Evolutionary conservation across 805 yeast genomes (phyloP), one percentile per base, ranked within the genome.

Genomic region (Candida anglica): DNA sequence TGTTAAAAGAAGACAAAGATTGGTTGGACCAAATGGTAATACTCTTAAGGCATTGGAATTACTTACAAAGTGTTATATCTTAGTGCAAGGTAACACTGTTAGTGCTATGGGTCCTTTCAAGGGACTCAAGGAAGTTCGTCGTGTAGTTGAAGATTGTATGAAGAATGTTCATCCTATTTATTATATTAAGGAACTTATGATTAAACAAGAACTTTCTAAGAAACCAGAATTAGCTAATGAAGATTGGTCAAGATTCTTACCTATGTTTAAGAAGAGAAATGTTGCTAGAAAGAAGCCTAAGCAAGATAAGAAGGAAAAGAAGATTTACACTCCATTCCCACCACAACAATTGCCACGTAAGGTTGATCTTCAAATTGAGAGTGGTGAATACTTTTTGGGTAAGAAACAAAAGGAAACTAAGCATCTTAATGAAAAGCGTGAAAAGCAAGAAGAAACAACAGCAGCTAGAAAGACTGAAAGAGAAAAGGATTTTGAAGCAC

Each of bases 71-170:
- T 93, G 98, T 65, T 93, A 91, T 57, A 85, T 93, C 46, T 71
- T 93, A 40, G 98, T 93, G 6, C 98, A 93, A 66, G 98, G 98
- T 55, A 88, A 84, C 60, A 93, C 98, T 2, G 98, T 93, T 3
- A 78, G 96, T 35, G 91, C 82, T 9, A 93, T 93, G 98, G 98
- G 98, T 7, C 91, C 96, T 18, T 89, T 67, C 65, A 87, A 84
- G 55, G 98, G 98, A 5, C 69, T 93, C 43, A 93, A 93, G 56
- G 94, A 85, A 44, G 78, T 87, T 6, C 77, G 98, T 61, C 76
- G 98, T 53, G 88, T 93, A 21, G 95, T 93, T 26, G 98, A 91
- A 58, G 98, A 93, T 56, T 93, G 98, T 62, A 93, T 93, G 98
- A 79, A 74, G 53, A 93, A 93, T 50, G 73, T 93, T 10, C 98